Conservation (phyloP, 306 rosid genomes). For the Trifolium fragiferum region DNA sequence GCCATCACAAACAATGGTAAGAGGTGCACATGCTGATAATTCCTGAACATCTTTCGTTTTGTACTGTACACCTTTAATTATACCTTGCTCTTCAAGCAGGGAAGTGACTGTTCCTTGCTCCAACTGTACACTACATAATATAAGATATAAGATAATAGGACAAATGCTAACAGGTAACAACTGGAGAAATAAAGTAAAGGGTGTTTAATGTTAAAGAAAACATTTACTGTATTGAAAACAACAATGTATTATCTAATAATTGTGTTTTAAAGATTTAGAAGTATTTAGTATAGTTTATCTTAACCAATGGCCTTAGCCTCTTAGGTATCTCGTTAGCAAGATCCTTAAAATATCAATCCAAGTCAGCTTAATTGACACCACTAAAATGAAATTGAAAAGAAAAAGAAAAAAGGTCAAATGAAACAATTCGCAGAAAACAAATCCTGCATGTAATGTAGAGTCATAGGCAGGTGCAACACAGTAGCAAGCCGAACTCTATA, state of each 20-base stretch:
- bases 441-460: not conserved
- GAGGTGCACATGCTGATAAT: conserved; percentile 73
- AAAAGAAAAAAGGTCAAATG: not conserved
- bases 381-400: too few relatives aligned
- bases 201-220: not conserved
- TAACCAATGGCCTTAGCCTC: not conserved
- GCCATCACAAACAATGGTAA: conserved; percentile 93
- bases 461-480: not conserved
- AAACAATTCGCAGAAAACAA: conserved; percentile 1
- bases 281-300: not conserved
- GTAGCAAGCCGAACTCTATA: not conserved
- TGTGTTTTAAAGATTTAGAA: not conserved
- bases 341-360: conserved; percentile 9
- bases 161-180: not conserved
- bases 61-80: conserved; percentile 83
- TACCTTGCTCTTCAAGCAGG: conserved; percentile 82
- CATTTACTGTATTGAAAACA: not conserved
- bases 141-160: not conserved
- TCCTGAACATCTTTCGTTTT: conserved; percentile 75
- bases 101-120: conserved; percentile 94
- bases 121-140: conserved; percentile 61
- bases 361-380: conserved; percentile 5
- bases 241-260: not conserved
- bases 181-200: not conserved
- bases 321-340: not conserved